phyloP scores from a whole-genome alignment of 306 rosid genomes.

The Gillenia trifoliata region DNA sequence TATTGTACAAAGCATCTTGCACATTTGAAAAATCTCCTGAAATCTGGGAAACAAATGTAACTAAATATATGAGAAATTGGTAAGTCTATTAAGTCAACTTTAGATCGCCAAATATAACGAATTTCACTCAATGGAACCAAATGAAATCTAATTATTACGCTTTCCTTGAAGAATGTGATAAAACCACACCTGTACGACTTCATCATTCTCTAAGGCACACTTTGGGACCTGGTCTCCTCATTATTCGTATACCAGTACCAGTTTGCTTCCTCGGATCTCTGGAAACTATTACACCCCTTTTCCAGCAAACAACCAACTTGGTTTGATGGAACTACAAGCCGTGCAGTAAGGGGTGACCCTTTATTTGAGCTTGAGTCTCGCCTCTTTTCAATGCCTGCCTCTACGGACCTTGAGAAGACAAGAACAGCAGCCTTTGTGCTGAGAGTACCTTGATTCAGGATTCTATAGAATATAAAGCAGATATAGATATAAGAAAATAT shows the following conservation, averaged over 20 bases:
- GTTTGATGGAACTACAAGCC: conserved; percentile 68
- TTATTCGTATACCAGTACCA: conserved; percentile 66
- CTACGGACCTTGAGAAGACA: conserved; percentile 74
- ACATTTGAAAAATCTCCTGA: conserved; percentile 81
- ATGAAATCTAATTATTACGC: not conserved
- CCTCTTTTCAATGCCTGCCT: conserved; percentile 65
- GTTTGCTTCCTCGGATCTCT: conserved; percentile 84
- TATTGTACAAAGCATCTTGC: conserved; percentile 92
- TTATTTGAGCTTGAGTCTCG: conserved; percentile 46
- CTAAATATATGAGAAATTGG: conserved; percentile 1
- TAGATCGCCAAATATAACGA: conserved; percentile 1
- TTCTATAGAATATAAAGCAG: conserved; percentile 40
- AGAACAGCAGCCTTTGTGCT: conserved; percentile 84
- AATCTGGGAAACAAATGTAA: conserved; percentile 46
- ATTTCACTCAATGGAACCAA: conserved; percentile 10
- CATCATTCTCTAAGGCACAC: conserved; percentile 67
- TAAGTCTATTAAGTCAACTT: conserved; percentile 2
- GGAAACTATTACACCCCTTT: conserved; percentile 83
- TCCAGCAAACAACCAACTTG: conserved; percentile 98
- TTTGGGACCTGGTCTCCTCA: conserved; percentile 78
- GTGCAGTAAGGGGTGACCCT: conserved; percentile 58
- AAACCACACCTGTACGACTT: conserved; percentile 69
- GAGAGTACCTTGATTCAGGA: conserved; percentile 84
- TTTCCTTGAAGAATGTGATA: not conserved
- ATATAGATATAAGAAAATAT: not conserved